Base-by-base conservation (phyloP, 805 yeast genomes). In the Candida peoriensis region DNA sequence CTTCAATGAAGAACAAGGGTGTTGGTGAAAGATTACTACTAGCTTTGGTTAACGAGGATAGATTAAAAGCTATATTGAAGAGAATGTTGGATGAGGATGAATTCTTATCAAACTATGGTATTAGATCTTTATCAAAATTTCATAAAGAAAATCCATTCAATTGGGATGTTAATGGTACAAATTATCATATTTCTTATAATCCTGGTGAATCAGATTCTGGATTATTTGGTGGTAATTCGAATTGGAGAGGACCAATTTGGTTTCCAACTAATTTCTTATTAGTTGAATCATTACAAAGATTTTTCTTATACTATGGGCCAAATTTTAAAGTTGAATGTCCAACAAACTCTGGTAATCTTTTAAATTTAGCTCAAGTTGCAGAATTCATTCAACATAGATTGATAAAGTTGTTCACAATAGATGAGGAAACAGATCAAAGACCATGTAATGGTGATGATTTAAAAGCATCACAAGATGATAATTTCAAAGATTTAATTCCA, bases 171-270 rank as follows among this genome's bases (percentile, higher is more conserved):
- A 70, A 84, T 56, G 94, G 94, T 13, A 70, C 76, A 46, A 65
- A 70, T 25, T 88, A 79, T 59, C 64, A 68, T 29, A 89, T 86
- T 21, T 72, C 73, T 39, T 86, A 87, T 58, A 71, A 86, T 35
- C 81, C 95, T 5, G 96, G 95, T 20, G 95, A 86, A 54, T 82
- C 94, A 20, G 90, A 86, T 54, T 81, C 94, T 6, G 95, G 95
- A 5, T 74, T 89, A 75, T 88, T 88, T 70, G 97, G 97, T 33
- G 97, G 97, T 39, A 88, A 88, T 58, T 87, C 96, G 16, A 88
- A 88, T 61, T 88, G 97, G 97, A 73, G 97, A 58, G 97, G 97
- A 3, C 96, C 97, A 12, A 87, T 88, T 47, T 88, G 97, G 97
- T 87, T 88, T 69, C 95, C 97, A 15, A 85, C 85, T 10, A 88